phyloP scores from a whole-genome alignment of 305 asterid species.

The Fraxinus xanthoxyloides region DNA sequence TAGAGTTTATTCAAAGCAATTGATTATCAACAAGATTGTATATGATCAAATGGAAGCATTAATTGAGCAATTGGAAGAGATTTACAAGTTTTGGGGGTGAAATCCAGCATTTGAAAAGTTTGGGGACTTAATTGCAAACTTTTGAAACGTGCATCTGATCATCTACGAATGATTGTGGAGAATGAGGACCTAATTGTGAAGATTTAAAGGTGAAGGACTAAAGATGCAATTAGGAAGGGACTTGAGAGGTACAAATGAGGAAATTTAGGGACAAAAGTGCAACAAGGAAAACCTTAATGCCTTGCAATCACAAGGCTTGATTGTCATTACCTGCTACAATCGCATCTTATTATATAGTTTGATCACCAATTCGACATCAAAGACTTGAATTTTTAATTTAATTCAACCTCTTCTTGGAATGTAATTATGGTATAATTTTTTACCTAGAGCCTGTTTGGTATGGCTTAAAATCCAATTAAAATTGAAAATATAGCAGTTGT shows the following conservation, averaged over 20 bases:
- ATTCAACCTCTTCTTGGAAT: neutral
- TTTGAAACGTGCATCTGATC: neutral
- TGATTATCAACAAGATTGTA: neutral
- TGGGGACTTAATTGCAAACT: neutral
- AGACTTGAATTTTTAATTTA: neutral
- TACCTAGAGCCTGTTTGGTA: too few relatives aligned
- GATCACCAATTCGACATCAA: neutral
- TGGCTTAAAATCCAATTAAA: too few relatives aligned
- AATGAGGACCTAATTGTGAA: neutral
- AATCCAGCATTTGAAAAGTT: neutral
- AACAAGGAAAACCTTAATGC: neutral
- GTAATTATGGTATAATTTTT: too few relatives aligned
- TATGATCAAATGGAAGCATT: neutral
- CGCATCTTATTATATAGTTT: neutral
- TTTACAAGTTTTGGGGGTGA: neutral
- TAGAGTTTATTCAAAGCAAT: neutral
- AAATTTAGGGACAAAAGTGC: neutral
- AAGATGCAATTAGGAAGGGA: neutral
- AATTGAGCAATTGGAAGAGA: neutral
- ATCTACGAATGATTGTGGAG: neutral
- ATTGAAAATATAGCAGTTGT: too few relatives aligned
- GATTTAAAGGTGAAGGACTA: neutral
- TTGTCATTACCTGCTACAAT: neutral
- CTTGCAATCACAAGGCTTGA: neutral
- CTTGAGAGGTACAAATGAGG: neutral